Evolutionary conservation across 306 rosid species (phyloP).

Genomic region (Prunus fruticosa): DNA sequence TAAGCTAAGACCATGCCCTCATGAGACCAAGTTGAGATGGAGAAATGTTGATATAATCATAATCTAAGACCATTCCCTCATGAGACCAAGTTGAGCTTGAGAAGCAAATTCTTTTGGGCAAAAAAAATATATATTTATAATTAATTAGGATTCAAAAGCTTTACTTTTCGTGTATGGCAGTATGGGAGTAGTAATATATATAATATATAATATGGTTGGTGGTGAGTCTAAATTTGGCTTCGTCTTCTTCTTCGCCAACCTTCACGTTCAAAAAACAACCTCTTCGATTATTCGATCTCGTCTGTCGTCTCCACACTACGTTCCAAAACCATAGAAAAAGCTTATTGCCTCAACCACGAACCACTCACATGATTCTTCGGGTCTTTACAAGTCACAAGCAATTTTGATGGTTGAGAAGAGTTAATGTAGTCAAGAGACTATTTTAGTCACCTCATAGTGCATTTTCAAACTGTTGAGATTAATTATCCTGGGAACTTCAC

Average conservation of each 20-base stretch:
- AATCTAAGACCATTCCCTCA: too few species aligned
- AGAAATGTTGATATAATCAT: too few species aligned
- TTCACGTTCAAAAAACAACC: not conserved
- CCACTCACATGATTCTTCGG: conserved; percentile 3
- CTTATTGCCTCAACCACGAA: not conserved
- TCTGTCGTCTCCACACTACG: not conserved
- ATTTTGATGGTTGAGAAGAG: conserved; percentile 12
- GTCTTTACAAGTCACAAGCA: conserved; percentile 5
- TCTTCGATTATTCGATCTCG: not conserved
- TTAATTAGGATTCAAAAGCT: not conserved
- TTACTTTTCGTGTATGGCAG: not conserved
- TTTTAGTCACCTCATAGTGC: not conserved
- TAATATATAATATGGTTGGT: not conserved
- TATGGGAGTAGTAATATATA: not conserved
- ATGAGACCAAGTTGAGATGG: not conserved
- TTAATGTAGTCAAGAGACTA: not conserved
- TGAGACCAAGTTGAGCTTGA: not conserved
- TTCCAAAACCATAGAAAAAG: not conserved
- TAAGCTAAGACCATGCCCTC: too few species aligned
- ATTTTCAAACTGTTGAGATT: not conserved
- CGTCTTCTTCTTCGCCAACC: conserved; percentile 1
- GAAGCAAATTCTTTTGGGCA: not conserved
- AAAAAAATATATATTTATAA: not conserved
- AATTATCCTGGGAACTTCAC: too few species aligned
- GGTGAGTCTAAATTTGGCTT: conserved; percentile 17